Evolutionary conservation across 2,329 filamentous ascomycete genomes (phyloP).

Genomic region (Cercospora citrullina): DNA sequence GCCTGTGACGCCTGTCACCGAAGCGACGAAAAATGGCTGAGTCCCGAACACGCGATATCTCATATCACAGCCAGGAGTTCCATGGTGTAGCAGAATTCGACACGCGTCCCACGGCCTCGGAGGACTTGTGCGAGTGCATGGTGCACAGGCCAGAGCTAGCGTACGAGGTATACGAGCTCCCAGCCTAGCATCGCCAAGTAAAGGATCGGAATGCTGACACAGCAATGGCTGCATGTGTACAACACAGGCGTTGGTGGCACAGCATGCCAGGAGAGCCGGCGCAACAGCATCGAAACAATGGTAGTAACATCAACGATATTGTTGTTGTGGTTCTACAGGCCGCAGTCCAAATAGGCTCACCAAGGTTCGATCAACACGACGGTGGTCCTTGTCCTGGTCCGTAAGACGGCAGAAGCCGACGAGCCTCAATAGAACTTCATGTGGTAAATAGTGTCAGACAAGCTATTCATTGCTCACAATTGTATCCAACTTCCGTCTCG

Average conservation of each 20-base stretch:
- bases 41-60: no score
- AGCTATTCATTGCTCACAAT: not conserved
- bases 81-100: not conserved
- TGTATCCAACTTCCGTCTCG: not conserved
- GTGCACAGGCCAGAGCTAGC: not conserved
- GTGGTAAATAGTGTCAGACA: not conserved
- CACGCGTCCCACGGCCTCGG: not conserved
- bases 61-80: not conserved
- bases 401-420: slow-evolving; percentile 4
- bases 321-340: not conserved
- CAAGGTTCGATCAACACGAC: not conserved
- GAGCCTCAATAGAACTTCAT: slow-evolving; percentile 3
- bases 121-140: not conserved
- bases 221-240: not conserved
- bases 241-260: not conserved
- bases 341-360: not conserved
- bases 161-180: not conserved
- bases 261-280: not conserved
- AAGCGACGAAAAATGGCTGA: not conserved
- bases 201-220: not conserved
- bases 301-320: not conserved
- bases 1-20: not conserved
- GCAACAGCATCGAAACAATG: not conserved
- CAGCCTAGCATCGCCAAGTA: not conserved
- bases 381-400: not conserved